Conservation (phyloP, 169 alveolate genomes). For the Pseudocohnilembus persalinus region DNA sequence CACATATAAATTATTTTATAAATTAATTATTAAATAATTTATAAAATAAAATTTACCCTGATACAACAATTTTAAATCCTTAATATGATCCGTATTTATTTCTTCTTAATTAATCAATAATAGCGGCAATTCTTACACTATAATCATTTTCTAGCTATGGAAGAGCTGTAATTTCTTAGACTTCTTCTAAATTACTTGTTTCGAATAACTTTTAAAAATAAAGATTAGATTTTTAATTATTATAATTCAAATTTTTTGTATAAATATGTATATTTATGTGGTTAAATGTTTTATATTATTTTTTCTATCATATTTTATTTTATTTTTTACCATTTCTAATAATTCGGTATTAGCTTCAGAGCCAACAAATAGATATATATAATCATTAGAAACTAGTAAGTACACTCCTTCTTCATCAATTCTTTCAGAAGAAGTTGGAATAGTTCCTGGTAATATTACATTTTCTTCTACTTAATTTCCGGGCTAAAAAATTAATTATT, state of each 20-base stretch:
- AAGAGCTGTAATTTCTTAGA: neutral
- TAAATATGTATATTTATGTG: too few species aligned
- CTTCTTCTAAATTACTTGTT: conserved; percentile 1
- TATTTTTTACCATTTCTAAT: conserved; percentile 14
- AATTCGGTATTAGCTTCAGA: conserved; percentile 1
- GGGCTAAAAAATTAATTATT: neutral
- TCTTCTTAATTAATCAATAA: conserved; percentile 20
- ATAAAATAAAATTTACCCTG: neutral
- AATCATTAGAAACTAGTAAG: conserved; percentile 49
- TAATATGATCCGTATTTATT: conserved; percentile 19
- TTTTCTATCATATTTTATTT: too few species aligned
- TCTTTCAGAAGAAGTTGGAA: conserved; percentile 28
- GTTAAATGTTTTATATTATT: too few species aligned
- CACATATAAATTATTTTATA: too few species aligned
- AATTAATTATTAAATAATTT: too few species aligned
- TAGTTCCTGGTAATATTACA: conserved; percentile 29
- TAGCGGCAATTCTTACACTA: conserved; percentile 1
- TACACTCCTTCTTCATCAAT: conserved; percentile 36
- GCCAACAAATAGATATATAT: conserved; percentile 46
- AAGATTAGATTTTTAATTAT: too few species aligned
- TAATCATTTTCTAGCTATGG: conserved; percentile 6
- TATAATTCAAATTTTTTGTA: too few species aligned
- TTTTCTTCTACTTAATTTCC: conserved; percentile 46
- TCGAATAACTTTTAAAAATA: neutral
- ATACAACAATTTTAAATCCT: neutral